These are phyloP conservation scores for Pythium sukuiense DNA, from an alignment of 352 stramenopile genomes.

Conservation along the genomic window DNA sequence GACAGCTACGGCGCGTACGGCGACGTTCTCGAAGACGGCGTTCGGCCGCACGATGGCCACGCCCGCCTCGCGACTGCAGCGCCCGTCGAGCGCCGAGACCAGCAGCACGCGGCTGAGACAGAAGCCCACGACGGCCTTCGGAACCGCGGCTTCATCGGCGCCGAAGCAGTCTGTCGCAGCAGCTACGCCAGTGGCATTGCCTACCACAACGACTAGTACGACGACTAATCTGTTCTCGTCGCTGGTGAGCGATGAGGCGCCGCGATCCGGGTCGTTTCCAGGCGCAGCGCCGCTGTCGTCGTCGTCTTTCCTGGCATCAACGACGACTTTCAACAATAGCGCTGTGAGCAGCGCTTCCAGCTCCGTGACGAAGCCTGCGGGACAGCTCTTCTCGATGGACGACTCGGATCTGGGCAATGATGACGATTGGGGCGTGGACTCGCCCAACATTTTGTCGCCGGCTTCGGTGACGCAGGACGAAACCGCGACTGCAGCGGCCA, in stretches of 20 bases:
- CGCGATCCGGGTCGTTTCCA: conserved; percentile 9
- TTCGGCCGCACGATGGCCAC: conserved; percentile 17
- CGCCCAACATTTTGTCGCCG: conserved; percentile 59
- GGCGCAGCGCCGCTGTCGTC: neutral
- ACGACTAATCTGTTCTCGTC: conserved; percentile 17
- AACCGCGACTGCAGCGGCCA: conserved; percentile 10
- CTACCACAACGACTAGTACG: neutral
- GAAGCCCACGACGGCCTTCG: conserved; percentile 35
- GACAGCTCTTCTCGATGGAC: conserved; percentile 77
- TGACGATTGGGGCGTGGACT: conserved; percentile 75
- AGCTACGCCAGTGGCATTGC: neutral
- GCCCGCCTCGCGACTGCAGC: conserved; percentile 16
- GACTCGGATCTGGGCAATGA: conserved; percentile 59
- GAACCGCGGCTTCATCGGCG: conserved; percentile 8
- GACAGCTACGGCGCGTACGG: conserved; percentile 5
- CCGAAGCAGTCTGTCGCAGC: conserved; percentile 10
- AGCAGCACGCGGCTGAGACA: conserved; percentile 51
- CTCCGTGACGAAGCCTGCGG: conserved; percentile 13
- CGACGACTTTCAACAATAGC: conserved; percentile 1
- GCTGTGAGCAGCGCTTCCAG: neutral
- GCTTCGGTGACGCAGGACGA: conserved; percentile 13
- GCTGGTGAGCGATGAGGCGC: conserved; percentile 15
- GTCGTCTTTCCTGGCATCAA: neutral
- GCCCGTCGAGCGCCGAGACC: conserved; percentile 48
- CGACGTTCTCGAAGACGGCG: conserved; percentile 25